Percentiles rank a stretch among this genome's conserved stretches.
phyloP scores from a whole-genome alignment of 2,329 filamentous ascomycete species.

The Botrytis sinoallii region DNA sequence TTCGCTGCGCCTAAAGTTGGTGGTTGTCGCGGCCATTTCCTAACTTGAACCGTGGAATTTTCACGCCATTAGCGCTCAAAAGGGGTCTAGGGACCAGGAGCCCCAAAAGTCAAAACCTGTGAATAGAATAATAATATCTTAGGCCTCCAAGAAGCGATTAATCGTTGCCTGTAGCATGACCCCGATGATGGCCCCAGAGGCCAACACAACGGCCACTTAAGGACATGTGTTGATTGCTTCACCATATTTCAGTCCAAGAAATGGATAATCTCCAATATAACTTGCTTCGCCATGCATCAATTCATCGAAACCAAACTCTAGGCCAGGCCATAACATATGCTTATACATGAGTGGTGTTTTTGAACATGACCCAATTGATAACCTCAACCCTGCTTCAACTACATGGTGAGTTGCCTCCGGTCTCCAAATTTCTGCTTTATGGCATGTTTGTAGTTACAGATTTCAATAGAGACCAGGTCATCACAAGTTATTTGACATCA shows the following conservation, averaged over 20 bases:
- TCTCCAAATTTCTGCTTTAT: background rate
- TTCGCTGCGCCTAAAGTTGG: background rate
- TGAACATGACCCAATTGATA: background rate
- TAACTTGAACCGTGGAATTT: background rate
- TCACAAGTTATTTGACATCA: background rate
- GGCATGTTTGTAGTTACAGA: background rate
- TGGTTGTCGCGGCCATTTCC: background rate
- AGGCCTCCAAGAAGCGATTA: background rate
- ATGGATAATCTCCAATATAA: background rate
- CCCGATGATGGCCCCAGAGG: background rate
- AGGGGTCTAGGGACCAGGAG: background rate
- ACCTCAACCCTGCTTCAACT: background rate
- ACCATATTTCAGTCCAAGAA: background rate
- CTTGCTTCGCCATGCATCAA: background rate
- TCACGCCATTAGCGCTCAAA: background rate
- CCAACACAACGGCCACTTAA: background rate
- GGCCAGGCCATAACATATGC: background rate
- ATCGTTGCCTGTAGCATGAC: fast-evolving
- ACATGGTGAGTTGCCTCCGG: background rate
- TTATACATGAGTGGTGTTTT: background rate
- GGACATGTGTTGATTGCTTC: background rate
- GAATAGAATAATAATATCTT: background rate
- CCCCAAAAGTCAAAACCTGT: background rate
- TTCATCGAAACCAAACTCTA: background rate
- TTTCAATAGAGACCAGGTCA: background rate